These are phyloP conservation scores for Mayamaea pseudoterrestris DNA, from an alignment of 108 stramenopile genomes.

Conservation along the genomic window DNA sequence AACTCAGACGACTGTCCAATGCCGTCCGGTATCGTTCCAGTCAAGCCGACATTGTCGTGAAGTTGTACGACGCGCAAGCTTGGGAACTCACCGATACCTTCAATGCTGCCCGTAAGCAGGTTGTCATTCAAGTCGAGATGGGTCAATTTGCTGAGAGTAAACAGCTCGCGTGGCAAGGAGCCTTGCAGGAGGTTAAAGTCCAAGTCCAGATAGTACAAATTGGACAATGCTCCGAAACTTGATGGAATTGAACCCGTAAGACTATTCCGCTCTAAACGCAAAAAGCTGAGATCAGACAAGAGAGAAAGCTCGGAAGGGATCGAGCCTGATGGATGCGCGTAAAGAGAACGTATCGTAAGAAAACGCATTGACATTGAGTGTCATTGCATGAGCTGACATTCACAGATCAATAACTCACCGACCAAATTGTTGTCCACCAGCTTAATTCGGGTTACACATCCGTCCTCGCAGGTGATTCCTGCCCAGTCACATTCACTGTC, in stretches of 20 bases:
- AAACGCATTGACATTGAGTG: neutral
- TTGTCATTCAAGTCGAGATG: constrained; percentile 61
- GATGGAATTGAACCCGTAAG: constrained; percentile 46
- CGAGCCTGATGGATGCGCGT: constrained; percentile 25
- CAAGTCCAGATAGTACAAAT: constrained; percentile 28
- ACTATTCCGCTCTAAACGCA: constrained; percentile 35
- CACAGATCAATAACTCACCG: constrained; percentile 2
- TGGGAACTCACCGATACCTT: constrained; percentile 32
- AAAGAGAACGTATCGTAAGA: neutral
- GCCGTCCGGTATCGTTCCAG: constrained; percentile 30
- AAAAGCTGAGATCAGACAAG: constrained; percentile 27
- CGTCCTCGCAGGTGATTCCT: constrained; percentile 29
- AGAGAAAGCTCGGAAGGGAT: constrained; percentile 49
- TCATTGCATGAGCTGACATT: neutral
- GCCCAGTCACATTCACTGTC: constrained; percentile 42
- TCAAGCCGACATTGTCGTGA: constrained; percentile 18
- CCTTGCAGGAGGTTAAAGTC: constrained; percentile 37
- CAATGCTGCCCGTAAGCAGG: constrained; percentile 34
- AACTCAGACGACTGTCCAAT: constrained; percentile 32
- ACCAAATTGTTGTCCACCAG: constrained; percentile 14
- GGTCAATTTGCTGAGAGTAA: constrained; percentile 15
- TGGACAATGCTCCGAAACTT: constrained; percentile 46
- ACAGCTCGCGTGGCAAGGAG: constrained; percentile 27
- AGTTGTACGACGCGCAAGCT: constrained; percentile 34
- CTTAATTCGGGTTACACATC: constrained; percentile 32